Base-by-base conservation (phyloP, 192 early-diverging fungal genomes). In the Backusella parvicylindrica region DNA sequence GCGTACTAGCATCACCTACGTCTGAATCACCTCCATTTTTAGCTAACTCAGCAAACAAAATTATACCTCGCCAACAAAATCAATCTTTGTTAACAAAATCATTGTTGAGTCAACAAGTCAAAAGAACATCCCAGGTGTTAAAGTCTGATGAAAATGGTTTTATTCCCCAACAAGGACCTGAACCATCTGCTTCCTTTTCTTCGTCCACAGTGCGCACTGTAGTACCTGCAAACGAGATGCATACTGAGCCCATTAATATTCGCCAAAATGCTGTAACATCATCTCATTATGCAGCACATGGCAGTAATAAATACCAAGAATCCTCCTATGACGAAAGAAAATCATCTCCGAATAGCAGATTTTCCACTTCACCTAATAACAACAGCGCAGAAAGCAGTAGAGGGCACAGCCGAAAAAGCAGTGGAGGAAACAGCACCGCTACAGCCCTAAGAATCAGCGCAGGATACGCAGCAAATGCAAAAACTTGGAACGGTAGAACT, bases 191-290 rank as follows among this genome's bases (percentile, higher is more conserved):
- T 6, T 78, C 77, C 1, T 73, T 78, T 73, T 78, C 77, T 18
- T 78, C 77, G 8, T 78, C 77, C 12, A 78, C 77, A 30, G 71
- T 73, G 7, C 77, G 71, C 18, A 78, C 77, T 16, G 73, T 78
- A 53, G 67, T 78, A 23, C 77, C 71, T 21, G 71, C 31, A 5
- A 6, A 73, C 13, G 75, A 60, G 53, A 77, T 31, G 30, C 40
- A 2, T 23, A 56, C 21, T 33, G 35, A 68, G 3, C 38, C 49
- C 23, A 32, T 68, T 30, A n/a, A 49, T 38, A 41, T 49, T 5
- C 26, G 43, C 23, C 50, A 68, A 38, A 68, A 40, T 23, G 37
- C 74, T 67, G 40, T 68, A 47, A 75, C 36, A 47, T 35, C 21
- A 33, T 63, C 21, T 31, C 65, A 32, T 38, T 18, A 43, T 43